phyloP scores from a whole-genome alignment of 2,329 filamentous ascomycete species.

The Fusarium sambucinum region DNA sequence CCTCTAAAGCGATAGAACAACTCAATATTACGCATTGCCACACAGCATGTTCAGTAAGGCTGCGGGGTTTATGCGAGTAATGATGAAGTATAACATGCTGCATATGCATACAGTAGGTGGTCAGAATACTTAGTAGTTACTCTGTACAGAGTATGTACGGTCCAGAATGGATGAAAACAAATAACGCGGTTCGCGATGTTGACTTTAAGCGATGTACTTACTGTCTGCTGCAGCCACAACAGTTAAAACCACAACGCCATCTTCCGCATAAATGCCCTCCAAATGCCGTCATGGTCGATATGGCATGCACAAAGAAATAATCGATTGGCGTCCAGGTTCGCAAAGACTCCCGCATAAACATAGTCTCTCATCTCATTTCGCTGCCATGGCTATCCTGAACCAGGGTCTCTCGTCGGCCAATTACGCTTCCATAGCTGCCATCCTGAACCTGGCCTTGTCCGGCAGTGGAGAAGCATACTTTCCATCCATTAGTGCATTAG shows the following conservation, averaged over 20 bases:
- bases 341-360: slow-evolving; percentile 33
- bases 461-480: neutral
- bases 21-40: slow-evolving; percentile 14
- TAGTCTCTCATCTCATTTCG: slow-evolving; percentile 41
- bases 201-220: slow-evolving; percentile 12
- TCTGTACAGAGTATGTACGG: neutral
- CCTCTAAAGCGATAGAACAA: slow-evolving; percentile 13
- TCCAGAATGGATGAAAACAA: slow-evolving; percentile 23
- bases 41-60: slow-evolving; percentile 19
- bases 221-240: neutral
- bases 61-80: slow-evolving; percentile 31
- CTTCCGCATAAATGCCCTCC: slow-evolving; percentile 4
- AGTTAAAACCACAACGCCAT: slow-evolving; percentile 8
- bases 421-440: slow-evolving; percentile 34
- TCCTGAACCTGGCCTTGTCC: slow-evolving; percentile 15
- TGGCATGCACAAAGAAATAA: slow-evolving; percentile 5
- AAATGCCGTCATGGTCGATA: slow-evolving; percentile 34
- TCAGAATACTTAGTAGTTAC: neutral
- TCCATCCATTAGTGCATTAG: slow-evolving; percentile 4
- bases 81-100: slow-evolving; percentile 9
- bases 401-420: slow-evolving; percentile 31
- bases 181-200: slow-evolving; percentile 27
- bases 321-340: slow-evolving; percentile 11
- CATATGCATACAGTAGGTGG: slow-evolving; percentile 20
- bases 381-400: slow-evolving; percentile 33